Evolutionary conservation across 2,329 filamentous ascomycete species (phyloP), one percentile per base, ranked within the genome.

Genomic region (Alternaria tenuissima): DNA sequence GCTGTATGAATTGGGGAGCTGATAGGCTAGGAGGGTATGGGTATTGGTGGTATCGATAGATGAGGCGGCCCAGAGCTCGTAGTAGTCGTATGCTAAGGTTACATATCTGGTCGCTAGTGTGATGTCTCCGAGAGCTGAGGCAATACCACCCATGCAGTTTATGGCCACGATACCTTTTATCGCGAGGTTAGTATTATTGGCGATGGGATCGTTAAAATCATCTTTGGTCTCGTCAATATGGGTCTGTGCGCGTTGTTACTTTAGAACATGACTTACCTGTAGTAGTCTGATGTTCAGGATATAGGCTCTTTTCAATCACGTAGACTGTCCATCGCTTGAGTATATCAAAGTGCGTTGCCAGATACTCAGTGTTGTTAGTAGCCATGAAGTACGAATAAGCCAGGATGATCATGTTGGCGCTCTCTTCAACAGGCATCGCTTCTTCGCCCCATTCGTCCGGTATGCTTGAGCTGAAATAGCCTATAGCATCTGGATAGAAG

Each of bases 351-450:
- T 53, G 51, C n/a, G 24, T 53, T 1, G 24, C 7, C 18, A 53
- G 51, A 28, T 22, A 53, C 2, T n/a, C 51, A 1, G 38, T 32
- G 16, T 43, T 28, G 4, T 53, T 41, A 12, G 51, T 43, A 5
- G 51, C 34, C 26, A 41, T 8, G 34, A 32, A 53, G 18, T 53
- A 53, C 1, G 51, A 26, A 43, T 30, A 42, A 22, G 36, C 38
- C 38, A 43, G 6, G 18, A 53, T 41, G 14, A 53, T 26, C 36
- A 53, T 53, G 24, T 53, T 42, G 14, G 36, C 38, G 16, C 51
- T 43, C 36, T 41, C 38, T 20, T 43, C 51, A 18, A 53, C 51
- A 12, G 51, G 36, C 51, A 53, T 42, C 4, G 38, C 38, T 48
- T 48, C 44, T 20, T 48, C 44, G 2, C 28, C 44, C 7, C 32